These are phyloP conservation scores for Rhodotorula babjevae DNA, from an alignment of 768 basidiomycete genomes.

Conservation along the genomic window DNA sequence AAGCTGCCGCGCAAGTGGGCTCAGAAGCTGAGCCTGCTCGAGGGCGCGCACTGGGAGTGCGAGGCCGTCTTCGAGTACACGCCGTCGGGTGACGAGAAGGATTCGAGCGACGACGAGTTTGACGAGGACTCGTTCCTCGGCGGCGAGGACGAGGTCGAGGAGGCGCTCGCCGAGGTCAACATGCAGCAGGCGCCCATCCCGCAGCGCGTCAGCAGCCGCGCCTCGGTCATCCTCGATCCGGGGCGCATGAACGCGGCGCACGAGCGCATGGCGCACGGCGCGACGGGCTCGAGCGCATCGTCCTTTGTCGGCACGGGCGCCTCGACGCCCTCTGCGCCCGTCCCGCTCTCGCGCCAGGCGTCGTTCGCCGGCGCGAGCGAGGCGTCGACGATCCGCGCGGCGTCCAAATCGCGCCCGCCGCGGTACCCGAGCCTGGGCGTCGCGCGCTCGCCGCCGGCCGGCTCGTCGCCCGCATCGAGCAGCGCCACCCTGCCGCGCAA, in stretches of 20 bases:
- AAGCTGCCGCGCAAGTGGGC: conserved; percentile 25
- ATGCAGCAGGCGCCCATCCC: background rate
- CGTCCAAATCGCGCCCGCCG: background rate
- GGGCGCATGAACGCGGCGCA: background rate
- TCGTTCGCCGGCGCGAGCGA: conserved; percentile 4
- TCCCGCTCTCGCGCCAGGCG: conserved; percentile 25
- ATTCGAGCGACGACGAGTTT: conserved; percentile 26
- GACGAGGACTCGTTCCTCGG: background rate
- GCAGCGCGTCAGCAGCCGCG: conserved; percentile 1
- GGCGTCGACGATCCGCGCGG: conserved; percentile 9
- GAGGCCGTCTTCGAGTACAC: conserved; percentile 40
- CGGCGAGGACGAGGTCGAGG: conserved; percentile 17
- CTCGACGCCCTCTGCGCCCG: background rate
- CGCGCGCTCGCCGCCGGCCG: background rate
- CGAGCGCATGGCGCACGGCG: background rate
- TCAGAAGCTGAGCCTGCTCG: conserved; percentile 32
- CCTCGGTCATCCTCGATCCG: conserved; percentile 9
- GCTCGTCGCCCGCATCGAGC: background rate
- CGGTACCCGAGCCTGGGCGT: background rate
- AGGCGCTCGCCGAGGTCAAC: conserved; percentile 3
- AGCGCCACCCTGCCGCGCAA: background rate
- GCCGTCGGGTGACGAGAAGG: conserved; percentile 28
- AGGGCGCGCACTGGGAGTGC: conserved; percentile 39
- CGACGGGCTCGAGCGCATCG: background rate
- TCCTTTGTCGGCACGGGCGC: background rate